Evolutionary conservation across 768 basidiomycete genomes (phyloP), one percentile per base, ranked within the genome.

Genomic region (Lactarius indigo): DNA sequence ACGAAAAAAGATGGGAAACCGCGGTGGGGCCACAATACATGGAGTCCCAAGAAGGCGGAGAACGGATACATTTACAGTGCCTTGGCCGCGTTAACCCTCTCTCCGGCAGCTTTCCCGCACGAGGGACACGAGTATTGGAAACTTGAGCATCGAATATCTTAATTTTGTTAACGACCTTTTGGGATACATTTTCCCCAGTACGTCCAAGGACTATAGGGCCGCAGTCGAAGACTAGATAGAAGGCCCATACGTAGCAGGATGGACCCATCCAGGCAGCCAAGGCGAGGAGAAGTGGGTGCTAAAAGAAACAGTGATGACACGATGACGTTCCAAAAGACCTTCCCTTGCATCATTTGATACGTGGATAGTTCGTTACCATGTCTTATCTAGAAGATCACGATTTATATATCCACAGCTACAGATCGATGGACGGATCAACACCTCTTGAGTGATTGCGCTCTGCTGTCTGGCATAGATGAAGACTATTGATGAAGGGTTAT

Each of bases 91-190:
- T 30, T 10, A 18, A 41, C 42, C 4, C 50, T 47, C 7, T 31
- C 57, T 18, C 35, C 42, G 5, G 33, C 35, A n/a, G 20, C 20
- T 7, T 0, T 39, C 1, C 56, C 37, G 18, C 39, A 55, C 26
- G 35, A 57, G 13, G 64, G 42, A 17, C 42, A n/a, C 17, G 65
- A 61, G 28, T 57, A 44, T 23, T 57, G 55, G 55, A 56, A 61
- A 17, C 47, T 57, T 18, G 60, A 66, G 30, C 47, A 56, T 15
- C 60, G 20, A 18, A 57, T 57, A 18, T 57, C 56, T 26, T 63
- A 31, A 63, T 56, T 41, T 12, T 17, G 13, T 52, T 9, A 4
- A 44, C 3, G 8, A 10, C 9, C 42, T n/a, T 52, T 50, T 26
- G 26, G 5, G 50, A 15, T 28, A 6, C 26, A 13, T 26, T 26